Base-by-base conservation (phyloP, 148 eudicot genomes). In the Cornus suecica region DNA sequence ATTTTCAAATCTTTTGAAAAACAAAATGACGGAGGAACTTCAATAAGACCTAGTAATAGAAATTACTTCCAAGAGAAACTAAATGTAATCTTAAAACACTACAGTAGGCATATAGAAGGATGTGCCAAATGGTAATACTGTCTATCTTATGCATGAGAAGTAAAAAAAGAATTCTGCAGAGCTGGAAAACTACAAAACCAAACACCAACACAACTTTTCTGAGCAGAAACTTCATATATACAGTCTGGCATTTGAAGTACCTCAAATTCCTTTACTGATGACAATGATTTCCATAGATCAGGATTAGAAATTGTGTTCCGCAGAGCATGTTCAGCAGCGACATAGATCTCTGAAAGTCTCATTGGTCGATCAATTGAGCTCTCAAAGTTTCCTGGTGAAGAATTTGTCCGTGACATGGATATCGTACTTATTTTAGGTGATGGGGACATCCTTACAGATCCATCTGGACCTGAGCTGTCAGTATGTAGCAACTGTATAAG, bases 271-370 rank as follows among this genome's bases (percentile, higher is more conserved):
- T 88, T 85, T 20, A 94, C 56, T 77, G 98, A 90, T 77, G 98
- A 92, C 65, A 94, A 78, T 56, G 90, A 88, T 67, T 87, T 88
- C 90, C 89, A 84, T 45, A 94, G 75, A 64, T 83, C 86, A 58
- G 90, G 78, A 80, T 86, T 84, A 62, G 98, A 94, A 83, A 94
- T 87, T 82, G 97, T 92, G 64, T 84, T 73, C 73, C 32, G 74
- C 37, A 94, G 83, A 72, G 98, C 95, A 90, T 94, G 94, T 85
- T 92, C 97, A 16, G 97, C 91, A 68, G 96, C 96, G 82, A 94
- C 98, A 79, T 78, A 88, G 61, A 94, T 89, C 78, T 94, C 98
- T 65, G 98, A 90, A 77, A 94, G 96, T 67, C 92, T 88, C 98
- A 90, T 92, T 34, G 98, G 98, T 51, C 95, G 91, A 81, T 80